These are phyloP conservation scores for Dryadomyces sulphureus DNA, from an alignment of 2,329 filamentous ascomycete genomes.

Conservation along the genomic window DNA sequence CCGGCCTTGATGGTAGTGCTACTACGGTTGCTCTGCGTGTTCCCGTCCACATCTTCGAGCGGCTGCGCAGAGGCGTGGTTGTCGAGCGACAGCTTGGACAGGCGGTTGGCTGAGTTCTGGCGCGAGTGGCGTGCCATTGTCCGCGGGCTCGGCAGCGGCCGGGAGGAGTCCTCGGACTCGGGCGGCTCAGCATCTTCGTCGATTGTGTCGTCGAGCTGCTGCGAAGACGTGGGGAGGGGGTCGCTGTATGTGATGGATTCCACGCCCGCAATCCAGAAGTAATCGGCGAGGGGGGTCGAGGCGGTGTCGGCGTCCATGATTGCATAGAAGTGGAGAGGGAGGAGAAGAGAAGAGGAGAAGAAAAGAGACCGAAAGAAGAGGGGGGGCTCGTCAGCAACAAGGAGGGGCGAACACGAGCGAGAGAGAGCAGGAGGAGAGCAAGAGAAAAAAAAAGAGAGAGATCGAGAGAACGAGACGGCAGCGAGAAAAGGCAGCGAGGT, in stretches of 20 bases:
- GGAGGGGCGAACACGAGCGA: background rate
- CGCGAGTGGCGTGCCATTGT: conserved; percentile 41
- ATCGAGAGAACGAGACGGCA: background rate
- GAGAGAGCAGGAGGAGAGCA: background rate
- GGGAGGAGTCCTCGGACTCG: conserved; percentile 21
- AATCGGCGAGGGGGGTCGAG: conserved; percentile 54
- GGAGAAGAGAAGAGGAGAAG: background rate
- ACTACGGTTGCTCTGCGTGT: conserved; percentile 48
- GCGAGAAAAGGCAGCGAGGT: background rate
- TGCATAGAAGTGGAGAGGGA: conserved; percentile 9
- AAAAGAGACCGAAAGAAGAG: background rate
- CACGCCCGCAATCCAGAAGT: conserved; percentile 63
- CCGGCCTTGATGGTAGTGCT: conserved; percentile 39
- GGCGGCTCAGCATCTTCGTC: conserved; percentile 47
- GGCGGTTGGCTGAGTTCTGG: conserved; percentile 42
- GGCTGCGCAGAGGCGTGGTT: conserved; percentile 35
- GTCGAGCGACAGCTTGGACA: conserved; percentile 35
- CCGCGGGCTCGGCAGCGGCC: conserved; percentile 10
- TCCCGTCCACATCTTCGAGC: conserved; percentile 43
- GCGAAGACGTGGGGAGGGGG: conserved; percentile 22
- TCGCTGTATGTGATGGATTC: conserved; percentile 53
- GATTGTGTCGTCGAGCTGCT: conserved; percentile 42
- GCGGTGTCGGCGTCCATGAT: conserved; percentile 42
- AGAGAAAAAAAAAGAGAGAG: background rate
- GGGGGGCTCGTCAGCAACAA: background rate